phyloP scores from a whole-genome alignment of 2,329 filamentous ascomycete genomes.

The Sarocladium strictum region DNA sequence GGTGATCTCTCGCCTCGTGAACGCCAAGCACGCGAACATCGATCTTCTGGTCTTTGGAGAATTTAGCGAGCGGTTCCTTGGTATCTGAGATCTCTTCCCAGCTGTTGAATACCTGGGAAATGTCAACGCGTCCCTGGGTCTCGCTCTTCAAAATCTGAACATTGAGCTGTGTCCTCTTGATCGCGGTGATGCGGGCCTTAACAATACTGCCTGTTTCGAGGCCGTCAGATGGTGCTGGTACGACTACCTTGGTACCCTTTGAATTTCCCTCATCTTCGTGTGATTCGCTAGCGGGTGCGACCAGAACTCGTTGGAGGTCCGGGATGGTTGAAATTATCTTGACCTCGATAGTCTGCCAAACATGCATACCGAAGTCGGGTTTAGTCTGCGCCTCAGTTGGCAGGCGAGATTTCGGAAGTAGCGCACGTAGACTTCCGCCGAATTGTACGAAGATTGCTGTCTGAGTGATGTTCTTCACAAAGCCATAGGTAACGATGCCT shows the following conservation, averaged over 20 bases:
- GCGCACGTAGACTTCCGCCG: slow-evolving; percentile 65
- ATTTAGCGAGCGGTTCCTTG: slow-evolving; percentile 70
- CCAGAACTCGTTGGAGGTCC: slow-evolving; percentile 61
- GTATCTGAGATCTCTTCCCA: slow-evolving; percentile 83
- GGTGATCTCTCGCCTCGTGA: slow-evolving; percentile 84
- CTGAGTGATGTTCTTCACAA: slow-evolving; percentile 76
- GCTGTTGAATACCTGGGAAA: slow-evolving; percentile 81
- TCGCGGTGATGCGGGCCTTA: slow-evolving; percentile 72
- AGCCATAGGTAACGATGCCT: slow-evolving; percentile 66
- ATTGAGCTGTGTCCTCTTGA: slow-evolving; percentile 90
- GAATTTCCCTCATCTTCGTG: slow-evolving; percentile 38
- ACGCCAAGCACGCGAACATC: slow-evolving; percentile 61
- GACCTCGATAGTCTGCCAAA: slow-evolving; percentile 67
- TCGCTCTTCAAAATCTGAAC: slow-evolving; percentile 69
- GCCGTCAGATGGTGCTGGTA: slow-evolving; percentile 53
- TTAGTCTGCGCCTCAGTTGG: slow-evolving; percentile 61
- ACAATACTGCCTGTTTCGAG: slow-evolving; percentile 66
- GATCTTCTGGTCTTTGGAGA: slow-evolving; percentile 62
- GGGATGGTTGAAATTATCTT: slow-evolving; percentile 68
- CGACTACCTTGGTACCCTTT: slow-evolving; percentile 30
- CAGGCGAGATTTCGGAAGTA: slow-evolving; percentile 75
- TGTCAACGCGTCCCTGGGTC: slow-evolving; percentile 85
- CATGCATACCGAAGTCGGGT: slow-evolving; percentile 72
- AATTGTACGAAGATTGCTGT: slow-evolving; percentile 89
- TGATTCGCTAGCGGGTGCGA: slow-evolving; percentile 41